Evolutionary conservation across 2,329 filamentous ascomycete genomes (phyloP).

Genomic region (Uncinocarpus reesii): DNA sequence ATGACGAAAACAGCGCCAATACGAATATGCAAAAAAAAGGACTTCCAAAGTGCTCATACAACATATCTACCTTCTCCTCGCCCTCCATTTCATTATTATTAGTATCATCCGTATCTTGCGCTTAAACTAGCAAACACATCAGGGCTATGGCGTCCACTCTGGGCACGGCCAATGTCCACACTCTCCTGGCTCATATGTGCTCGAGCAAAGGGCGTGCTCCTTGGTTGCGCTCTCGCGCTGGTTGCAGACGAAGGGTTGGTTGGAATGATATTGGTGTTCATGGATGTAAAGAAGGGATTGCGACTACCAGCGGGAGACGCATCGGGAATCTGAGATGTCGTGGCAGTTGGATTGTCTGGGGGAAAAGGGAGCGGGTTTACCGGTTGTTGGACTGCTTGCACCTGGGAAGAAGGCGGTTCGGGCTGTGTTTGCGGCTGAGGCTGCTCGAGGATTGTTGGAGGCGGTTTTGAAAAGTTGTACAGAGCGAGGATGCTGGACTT

Average conservation of each 20-base stretch:
- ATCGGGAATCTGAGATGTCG: not conserved
- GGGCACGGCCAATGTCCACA: slow-evolving; percentile 38
- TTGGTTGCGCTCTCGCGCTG: not conserved
- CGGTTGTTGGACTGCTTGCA: slow-evolving; percentile 26
- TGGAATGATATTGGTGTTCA: slow-evolving; percentile 6
- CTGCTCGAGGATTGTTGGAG: slow-evolving; percentile 29
- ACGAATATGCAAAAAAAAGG: not conserved
- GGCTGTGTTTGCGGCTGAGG: slow-evolving; percentile 20
- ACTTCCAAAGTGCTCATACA: not conserved
- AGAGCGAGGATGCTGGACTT: slow-evolving; percentile 40
- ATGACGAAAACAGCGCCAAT: not conserved
- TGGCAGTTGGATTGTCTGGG: not conserved
- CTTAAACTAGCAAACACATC: slow-evolving; percentile 44
- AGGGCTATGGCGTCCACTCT: slow-evolving; percentile 41
- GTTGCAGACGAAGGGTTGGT: slow-evolving; percentile 16
- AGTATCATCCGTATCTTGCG: slow-evolving; percentile 32
- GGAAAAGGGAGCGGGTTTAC: slow-evolving; percentile 20
- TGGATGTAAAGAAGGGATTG: slow-evolving; percentile 27
- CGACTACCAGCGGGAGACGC: slow-evolving; percentile 17
- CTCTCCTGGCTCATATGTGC: slow-evolving; percentile 41
- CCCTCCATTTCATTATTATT: slow-evolving; percentile 14
- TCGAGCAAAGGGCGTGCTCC: slow-evolving; percentile 13
- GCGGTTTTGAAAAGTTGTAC: slow-evolving; percentile 36
- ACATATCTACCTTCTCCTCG: not conserved
- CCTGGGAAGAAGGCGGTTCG: slow-evolving; percentile 20